These are phyloP conservation scores for Leptomonas pyrrhocoris DNA, from an alignment of 208 protist genomes.

Conservation along the genomic window DNA sequence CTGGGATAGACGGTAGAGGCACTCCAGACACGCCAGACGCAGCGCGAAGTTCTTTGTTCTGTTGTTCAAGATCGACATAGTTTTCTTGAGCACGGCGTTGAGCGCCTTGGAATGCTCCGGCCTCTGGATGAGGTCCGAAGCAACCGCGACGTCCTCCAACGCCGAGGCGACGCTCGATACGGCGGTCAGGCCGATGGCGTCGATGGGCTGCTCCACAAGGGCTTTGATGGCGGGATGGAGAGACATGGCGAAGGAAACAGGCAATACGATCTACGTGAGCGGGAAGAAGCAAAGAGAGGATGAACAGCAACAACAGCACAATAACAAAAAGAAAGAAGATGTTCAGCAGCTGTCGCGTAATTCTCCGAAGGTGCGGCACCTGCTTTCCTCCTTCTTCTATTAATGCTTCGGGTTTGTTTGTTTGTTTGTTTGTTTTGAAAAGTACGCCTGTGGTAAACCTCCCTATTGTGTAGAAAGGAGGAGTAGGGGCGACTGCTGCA, in stretches of 20 bases:
- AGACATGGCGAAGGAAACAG: slow-evolving; percentile 23
- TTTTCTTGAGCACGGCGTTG: slow-evolving; percentile 22
- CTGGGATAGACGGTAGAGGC: slow-evolving; percentile 73
- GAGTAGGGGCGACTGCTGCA: no score
- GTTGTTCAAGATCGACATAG: slow-evolving; percentile 69
- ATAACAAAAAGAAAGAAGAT: slow-evolving; percentile 3
- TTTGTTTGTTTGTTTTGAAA: no score
- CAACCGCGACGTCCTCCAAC: slow-evolving; percentile 44
- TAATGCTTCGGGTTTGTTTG: no score
- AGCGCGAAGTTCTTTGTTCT: slow-evolving; percentile 56
- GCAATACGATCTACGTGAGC: no score
- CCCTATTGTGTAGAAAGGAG: no score
- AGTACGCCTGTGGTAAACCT: no score
- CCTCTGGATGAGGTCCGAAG: slow-evolving; percentile 32
- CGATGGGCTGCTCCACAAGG: slow-evolving; percentile 58
- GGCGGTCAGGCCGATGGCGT: slow-evolving; percentile 49
- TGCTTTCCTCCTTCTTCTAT: no score
- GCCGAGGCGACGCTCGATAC: slow-evolving; percentile 61
- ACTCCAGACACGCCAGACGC: slow-evolving; percentile 69
- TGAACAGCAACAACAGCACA: neutral
- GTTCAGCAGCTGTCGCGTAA: no score
- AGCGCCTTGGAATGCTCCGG: slow-evolving; percentile 34
- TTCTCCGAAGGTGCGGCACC: no score
- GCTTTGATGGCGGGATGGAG: slow-evolving; percentile 56
- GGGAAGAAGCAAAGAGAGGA: no score